These are phyloP conservation scores for Calonectria crousiana DNA, from an alignment of 2,329 filamentous ascomycete species.

Conservation along the genomic window DNA sequence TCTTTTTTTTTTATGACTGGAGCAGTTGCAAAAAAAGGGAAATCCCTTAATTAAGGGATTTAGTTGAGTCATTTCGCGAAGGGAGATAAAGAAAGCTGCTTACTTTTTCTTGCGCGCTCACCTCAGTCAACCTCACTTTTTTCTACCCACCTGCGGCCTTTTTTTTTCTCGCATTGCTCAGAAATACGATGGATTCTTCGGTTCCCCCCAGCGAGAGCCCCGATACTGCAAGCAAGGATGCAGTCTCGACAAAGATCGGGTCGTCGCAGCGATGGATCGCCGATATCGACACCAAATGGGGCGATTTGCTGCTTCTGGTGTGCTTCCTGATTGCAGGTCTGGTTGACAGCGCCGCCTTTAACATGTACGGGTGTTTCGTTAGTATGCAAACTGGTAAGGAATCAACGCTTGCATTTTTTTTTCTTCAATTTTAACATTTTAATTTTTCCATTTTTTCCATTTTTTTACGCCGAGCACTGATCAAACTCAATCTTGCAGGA, in stretches of 20 bases:
- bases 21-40: background rate
- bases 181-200: constrained; percentile 11
- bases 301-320: constrained; percentile 37
- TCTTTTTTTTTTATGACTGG: background rate
- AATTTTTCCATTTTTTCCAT: background rate
- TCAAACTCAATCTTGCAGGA: constrained; percentile 23
- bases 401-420: too few relatives aligned
- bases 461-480: background rate
- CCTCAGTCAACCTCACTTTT: background rate
- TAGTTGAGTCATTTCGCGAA: constrained; percentile 6
- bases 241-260: background rate
- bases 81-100: background rate
- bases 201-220: constrained; percentile 17
- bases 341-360: constrained; percentile 44
- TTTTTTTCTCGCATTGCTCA: background rate
- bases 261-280: constrained; percentile 31
- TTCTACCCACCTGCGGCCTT: background rate
- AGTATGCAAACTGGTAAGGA: constrained; percentile 45
- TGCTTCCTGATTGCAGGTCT: constrained; percentile 44
- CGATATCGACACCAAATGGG: constrained; percentile 40
- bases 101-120: background rate
- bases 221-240: constrained; percentile 2
- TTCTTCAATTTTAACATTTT: background rate
- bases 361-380: constrained; percentile 46
- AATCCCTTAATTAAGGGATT: background rate